Evolutionary conservation across 1,284 basidiomycete species (phyloP), one percentile per base, ranked within the genome.

Genomic region (Marasmius fiardii): DNA sequence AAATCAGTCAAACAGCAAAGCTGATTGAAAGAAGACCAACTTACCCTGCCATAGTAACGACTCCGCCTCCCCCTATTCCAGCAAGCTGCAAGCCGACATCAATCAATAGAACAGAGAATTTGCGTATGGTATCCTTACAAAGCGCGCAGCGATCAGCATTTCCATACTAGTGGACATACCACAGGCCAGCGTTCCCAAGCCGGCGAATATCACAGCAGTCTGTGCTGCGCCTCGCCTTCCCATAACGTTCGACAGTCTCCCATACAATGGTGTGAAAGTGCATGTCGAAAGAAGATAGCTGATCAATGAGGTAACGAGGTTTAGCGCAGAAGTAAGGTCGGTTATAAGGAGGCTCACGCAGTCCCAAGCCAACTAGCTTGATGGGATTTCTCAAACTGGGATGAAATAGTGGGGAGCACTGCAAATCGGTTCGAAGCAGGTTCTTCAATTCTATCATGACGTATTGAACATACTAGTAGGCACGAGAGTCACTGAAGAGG

Each of bases 281-380:
- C 87, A 90, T 10, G 83, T 89, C 3, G 90, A 85, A 28, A 93
- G 78, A 10, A 93, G 71, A 67, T 89, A 92, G 14, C 86, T 89
- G 20, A 3, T 23, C 26, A 43, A 14, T n/a, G 5, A 37, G n/a
- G n/a, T 37, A 47, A 26, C 5, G 14, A 53, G 21, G 43, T 4
- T n/a, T n/a, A n/a, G n/a, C n/a, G n/a, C n/a, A 31, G 24, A 34
- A n/a, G 21, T 31, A 51, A 26, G 37, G 44, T 31, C n/a, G 12
- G 24, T 26, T 33, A 49, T 8, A n/a, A 26, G 24, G 12, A 14
- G 0, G 71, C 76, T 62, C 70, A 90, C 86, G 86, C 76, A 35
- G 89, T 91, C 50, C 89, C 89, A 4, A 92, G 77, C 90, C 90
- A 91, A 63, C 85, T 87, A 2, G 86, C 86, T 70, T 92, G 86